Evolutionary conservation across 768 basidiomycete genomes (phyloP).

Genomic region (Tulasnella sp.): DNA sequence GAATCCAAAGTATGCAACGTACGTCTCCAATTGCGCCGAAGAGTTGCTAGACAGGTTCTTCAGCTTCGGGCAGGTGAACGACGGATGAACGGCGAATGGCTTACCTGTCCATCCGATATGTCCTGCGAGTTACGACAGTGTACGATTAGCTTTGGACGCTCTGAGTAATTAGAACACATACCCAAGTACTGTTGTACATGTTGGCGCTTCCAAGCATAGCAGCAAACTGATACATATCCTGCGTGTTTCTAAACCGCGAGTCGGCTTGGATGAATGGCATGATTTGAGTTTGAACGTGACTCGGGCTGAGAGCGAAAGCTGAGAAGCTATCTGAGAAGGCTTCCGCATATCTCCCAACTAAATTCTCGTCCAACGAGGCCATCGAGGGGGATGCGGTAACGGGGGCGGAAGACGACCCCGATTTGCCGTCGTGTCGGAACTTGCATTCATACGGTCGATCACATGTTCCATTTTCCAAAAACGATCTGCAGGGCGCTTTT

Average conservation of each 20-base stretch:
- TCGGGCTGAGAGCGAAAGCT: neutral
- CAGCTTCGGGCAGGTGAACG: slow-evolving; percentile 4
- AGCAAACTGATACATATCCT: slow-evolving; percentile 54
- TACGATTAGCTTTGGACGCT: neutral
- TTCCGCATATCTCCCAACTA: neutral
- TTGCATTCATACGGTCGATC: too few relatives aligned
- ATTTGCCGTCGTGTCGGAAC: too few relatives aligned
- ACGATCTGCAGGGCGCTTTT: slow-evolving; percentile 47
- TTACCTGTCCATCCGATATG: slow-evolving; percentile 53
- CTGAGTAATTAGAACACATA: slow-evolving; percentile 41
- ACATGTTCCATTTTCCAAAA: too few relatives aligned
- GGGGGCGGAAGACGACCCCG: too few relatives aligned
- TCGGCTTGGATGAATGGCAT: slow-evolving; percentile 41
- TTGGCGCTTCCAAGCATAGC: slow-evolving; percentile 36
- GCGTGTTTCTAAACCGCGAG: slow-evolving; percentile 51
- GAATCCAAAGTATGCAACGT: slow-evolving; percentile 29
- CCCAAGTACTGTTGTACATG: slow-evolving; percentile 39
- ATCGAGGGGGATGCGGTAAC: neutral
- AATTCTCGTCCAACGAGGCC: neutral
- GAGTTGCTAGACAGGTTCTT: slow-evolving; percentile 45
- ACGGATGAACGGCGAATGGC: slow-evolving; percentile 33
- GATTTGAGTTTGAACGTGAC: neutral
- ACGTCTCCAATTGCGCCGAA: slow-evolving; percentile 49
- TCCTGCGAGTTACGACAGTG: slow-evolving; percentile 47
- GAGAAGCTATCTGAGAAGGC: neutral